Base-by-base conservation (phyloP, 768 basidiomycete genomes). In the Boletus bicolor region DNA sequence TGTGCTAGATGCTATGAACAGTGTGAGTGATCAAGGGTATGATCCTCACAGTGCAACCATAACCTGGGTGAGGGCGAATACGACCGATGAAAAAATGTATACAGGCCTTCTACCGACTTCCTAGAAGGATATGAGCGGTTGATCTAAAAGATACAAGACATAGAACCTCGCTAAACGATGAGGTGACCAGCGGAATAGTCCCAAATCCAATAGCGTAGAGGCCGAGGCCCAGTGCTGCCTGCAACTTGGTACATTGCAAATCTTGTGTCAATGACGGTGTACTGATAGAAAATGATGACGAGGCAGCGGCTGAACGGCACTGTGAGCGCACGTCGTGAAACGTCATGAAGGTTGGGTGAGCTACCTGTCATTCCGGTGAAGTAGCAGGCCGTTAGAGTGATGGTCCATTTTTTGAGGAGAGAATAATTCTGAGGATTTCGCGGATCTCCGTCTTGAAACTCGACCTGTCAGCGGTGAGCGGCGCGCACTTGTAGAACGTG, bases 71-170 rank as follows among this genome's bases (percentile, higher is more conserved):
- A 77, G 55, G 9, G 80, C 61, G 56, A 82, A 84, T 24, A 79
- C 76, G 38, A 79, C 49, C 3, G 72, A 72, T 0, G 83, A 84
- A 49, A 73, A 73, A 14, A 85, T 66, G 58, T 86, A 87, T 1
- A 88, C 60, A 0, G 85, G 84, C 42, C 79, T 78, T 57, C 87
- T 69, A 15, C 87, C 86, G 57, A 86, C 80, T 61, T 89, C 87
- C 68, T 89, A 26, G 6, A 45, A 5, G 3, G 17, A 36, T 8
- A 5, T 60, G 44, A 59, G 51, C 5, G 10, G 2, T 14, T 5
- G 17, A 46, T 30, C 3, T 19, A 37, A 45, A 7, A 2, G 11
- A 44, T 38, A 19, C 10, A 6, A 3, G 28, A 36, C 0, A 9
- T 7, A 65, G 11, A 28, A 69, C 67, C 66, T 89, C 87, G 64